phyloP scores from a whole-genome alignment of 371 early-diverging fungal species.

The Apophysomyces elegans region DNA sequence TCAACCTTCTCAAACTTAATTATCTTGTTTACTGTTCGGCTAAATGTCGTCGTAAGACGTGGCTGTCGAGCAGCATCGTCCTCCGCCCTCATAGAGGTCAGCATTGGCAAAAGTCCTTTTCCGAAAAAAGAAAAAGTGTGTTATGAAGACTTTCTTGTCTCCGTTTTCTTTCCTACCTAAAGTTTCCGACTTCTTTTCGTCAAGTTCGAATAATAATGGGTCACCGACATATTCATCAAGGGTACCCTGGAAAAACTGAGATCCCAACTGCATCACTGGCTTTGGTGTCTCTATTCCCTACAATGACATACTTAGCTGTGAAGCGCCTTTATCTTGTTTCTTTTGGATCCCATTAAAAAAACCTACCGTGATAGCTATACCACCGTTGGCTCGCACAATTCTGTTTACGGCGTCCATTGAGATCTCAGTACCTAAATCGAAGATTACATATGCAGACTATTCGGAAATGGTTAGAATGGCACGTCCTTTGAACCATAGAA shows the following conservation, averaged over 20 bases:
- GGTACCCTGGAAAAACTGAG: background rate
- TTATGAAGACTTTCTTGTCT: background rate
- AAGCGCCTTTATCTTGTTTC: too few species aligned
- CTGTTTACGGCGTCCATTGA: background rate
- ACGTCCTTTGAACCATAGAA: background rate
- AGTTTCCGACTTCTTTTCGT: slow-evolving; percentile 3
- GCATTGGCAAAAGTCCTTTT: background rate
- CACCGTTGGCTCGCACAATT: slow-evolving; percentile 4
- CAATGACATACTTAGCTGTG: slow-evolving; percentile 1
- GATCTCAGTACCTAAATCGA: slow-evolving; percentile 7
- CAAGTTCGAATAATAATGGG: slow-evolving; percentile 12
- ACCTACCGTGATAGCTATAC: slow-evolving; percentile 1
- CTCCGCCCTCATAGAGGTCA: slow-evolving; percentile 17
- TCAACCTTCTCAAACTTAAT: slow-evolving; percentile 7
- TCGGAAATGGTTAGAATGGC: background rate
- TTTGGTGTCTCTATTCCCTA: slow-evolving; percentile 3
- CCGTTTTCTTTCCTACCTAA: background rate
- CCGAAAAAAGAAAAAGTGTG: background rate
- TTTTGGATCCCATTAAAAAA: background rate
- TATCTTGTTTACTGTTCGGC: background rate
- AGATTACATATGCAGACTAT: background rate
- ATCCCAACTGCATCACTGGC: slow-evolving; percentile 2
- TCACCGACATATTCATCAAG: slow-evolving; percentile 9
- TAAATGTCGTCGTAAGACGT: background rate
- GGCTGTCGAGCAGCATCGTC: slow-evolving; percentile 21